These are phyloP conservation scores for Leishmania amazonensis DNA, from an alignment of 208 protist species.

Conservation along the genomic window DNA sequence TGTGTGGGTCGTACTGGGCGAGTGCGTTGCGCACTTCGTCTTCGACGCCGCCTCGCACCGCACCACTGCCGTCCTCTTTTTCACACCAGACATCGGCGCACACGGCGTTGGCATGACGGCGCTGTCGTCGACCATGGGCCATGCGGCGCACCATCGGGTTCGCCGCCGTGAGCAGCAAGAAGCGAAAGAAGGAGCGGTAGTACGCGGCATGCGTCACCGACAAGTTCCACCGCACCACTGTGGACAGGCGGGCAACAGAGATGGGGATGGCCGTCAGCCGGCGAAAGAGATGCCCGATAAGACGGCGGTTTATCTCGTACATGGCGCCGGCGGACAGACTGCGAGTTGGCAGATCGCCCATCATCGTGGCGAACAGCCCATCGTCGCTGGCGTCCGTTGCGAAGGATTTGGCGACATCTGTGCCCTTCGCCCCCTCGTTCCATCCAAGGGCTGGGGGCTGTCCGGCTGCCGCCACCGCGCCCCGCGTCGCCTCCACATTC, in stretches of 20 bases:
- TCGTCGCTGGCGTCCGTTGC: conserved; percentile 5
- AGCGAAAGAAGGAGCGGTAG: conserved; percentile 57
- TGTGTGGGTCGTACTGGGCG: neutral
- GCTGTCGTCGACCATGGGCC: conserved; percentile 24
- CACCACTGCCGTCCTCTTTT: neutral
- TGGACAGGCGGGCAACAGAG: conserved; percentile 46
- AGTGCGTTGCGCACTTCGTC: neutral
- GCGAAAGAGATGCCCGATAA: conserved; percentile 24
- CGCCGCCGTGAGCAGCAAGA: conserved; percentile 39
- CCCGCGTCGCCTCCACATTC: neutral
- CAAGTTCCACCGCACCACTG: conserved; percentile 50
- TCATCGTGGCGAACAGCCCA: neutral
- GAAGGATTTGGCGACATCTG: neutral
- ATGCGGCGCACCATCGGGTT: conserved; percentile 44
- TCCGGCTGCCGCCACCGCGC: conserved; percentile 3
- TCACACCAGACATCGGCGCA: conserved; percentile 9
- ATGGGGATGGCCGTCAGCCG: conserved; percentile 42
- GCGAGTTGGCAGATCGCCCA: conserved; percentile 2
- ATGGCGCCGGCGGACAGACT: conserved; percentile 15
- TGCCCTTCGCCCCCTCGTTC: conserved; percentile 29
- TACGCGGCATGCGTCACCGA: conserved; percentile 34
- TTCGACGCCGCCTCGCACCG: neutral
- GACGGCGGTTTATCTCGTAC: conserved; percentile 11
- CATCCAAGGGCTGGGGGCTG: conserved; percentile 18
- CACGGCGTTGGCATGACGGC: conserved; percentile 16